A percentile compares a stretch with the other conserved stretches of the same genome.
Conservation (phyloP, 2,329 filamentous ascomycete genomes). For the Xylariomycetidae sp. region DNA sequence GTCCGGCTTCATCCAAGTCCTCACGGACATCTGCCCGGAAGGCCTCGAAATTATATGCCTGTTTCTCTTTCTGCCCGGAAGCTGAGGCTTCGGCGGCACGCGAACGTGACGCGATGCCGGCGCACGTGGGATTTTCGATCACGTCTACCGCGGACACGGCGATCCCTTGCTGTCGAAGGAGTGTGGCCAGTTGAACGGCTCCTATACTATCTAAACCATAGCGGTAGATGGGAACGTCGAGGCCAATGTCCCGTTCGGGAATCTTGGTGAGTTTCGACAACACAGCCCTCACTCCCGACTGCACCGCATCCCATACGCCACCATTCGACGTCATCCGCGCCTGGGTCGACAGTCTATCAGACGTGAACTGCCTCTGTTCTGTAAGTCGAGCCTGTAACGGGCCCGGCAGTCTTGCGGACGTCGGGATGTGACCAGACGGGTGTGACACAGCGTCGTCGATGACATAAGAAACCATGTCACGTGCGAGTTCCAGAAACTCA, state of each 20-base stretch:
- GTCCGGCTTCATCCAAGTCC: conserved; percentile 21
- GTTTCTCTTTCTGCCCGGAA: too few species aligned
- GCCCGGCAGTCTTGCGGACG: conserved; percentile 11
- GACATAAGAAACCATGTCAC: conserved; percentile 22
- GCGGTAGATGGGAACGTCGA: conserved; percentile 69
- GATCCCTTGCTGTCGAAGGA: conserved; percentile 55
- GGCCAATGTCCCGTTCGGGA: conserved; percentile 43
- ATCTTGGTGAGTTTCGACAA: conserved; percentile 54
- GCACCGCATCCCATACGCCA: conserved; percentile 28
- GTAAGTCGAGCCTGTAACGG: conserved; percentile 13
- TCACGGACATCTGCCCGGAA: conserved; percentile 31
- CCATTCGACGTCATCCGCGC: too few species aligned
- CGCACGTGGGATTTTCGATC: conserved; percentile 53
- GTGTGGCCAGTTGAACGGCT: conserved; percentile 68
- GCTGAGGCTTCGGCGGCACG: background rate
- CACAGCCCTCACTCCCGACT: conserved; percentile 47
- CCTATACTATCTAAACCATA: conserved; percentile 92
- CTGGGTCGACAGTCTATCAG: too few species aligned
- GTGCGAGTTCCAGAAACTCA: conserved; percentile 15
- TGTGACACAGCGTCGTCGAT: conserved; percentile 22
- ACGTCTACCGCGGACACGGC: conserved; percentile 65
- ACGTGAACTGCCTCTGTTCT: too few species aligned
- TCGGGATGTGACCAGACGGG: conserved; percentile 23
- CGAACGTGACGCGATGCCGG: conserved; percentile 24
- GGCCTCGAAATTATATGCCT: conserved; percentile 33